These are phyloP conservation scores for Themeda triandra DNA, from an alignment of 176 grass and related monocot species.

Conservation along the genomic window DNA sequence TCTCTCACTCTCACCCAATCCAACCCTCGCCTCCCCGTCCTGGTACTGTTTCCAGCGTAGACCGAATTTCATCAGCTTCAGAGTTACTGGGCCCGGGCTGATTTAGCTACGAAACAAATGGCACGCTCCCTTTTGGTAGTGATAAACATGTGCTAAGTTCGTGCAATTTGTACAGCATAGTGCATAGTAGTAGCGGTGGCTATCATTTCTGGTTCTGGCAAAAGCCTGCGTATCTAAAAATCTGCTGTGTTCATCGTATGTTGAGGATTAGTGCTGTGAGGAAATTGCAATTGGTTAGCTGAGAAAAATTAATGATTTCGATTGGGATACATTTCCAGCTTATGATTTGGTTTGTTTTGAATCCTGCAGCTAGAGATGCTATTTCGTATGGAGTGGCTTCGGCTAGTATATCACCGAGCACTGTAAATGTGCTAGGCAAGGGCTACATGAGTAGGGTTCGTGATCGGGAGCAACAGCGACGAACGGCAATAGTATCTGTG, in stretches of 20 bases:
- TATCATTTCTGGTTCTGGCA: neutral
- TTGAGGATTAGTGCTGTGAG: neutral
- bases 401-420: constrained; percentile 11
- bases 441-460: constrained; percentile 2
- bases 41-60: neutral
- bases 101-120: neutral
- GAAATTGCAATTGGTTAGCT: neutral
- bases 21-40: neutral
- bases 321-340: neutral
- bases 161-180: neutral
- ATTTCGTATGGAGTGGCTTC: neutral
- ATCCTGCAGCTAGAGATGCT: constrained; percentile 36
- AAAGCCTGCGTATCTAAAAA: neutral
- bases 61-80: neutral
- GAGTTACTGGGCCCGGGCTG: neutral
- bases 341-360: neutral
- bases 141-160: neutral
- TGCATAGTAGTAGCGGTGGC: neutral
- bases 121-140: neutral
- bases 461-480: neutral
- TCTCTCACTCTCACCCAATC: neutral
- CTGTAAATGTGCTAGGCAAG: constrained; percentile 1
- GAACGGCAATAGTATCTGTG: constrained; percentile 42
- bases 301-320: neutral
- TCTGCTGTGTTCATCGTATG: neutral